A percentile compares a stretch with the other conserved stretches of the same genome.
phyloP scores from a whole-genome alignment of 179 eudicot species.

The Heliamphora pulchella region DNA sequence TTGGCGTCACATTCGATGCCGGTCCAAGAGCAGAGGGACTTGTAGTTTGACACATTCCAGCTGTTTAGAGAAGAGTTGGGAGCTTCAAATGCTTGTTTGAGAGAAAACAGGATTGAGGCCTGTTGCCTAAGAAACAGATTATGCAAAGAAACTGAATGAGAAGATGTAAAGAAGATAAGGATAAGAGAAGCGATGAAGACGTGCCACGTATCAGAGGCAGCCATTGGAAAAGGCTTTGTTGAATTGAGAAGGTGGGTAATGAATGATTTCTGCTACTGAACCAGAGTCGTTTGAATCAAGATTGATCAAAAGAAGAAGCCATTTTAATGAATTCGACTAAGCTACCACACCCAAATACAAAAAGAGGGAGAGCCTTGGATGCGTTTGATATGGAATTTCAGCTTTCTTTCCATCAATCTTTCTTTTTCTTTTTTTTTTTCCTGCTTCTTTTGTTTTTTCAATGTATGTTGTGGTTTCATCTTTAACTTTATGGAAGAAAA shows the following conservation, averaged over 20 bases:
- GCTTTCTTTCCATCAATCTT: neutral
- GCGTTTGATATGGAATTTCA: slow-evolving; percentile 21
- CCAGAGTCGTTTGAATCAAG: slow-evolving; percentile 8
- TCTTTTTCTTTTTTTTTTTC: neutral
- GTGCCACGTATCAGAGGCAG: slow-evolving; percentile 17
- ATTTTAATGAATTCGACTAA: neutral
- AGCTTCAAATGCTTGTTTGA: slow-evolving; percentile 31
- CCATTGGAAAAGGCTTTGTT: slow-evolving; percentile 9
- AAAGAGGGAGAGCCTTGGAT: slow-evolving; percentile 17
- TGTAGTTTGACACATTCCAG: slow-evolving; percentile 41
- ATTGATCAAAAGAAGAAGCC: slow-evolving; percentile 12
- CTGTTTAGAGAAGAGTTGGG: slow-evolving; percentile 22
- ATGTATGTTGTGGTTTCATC: slow-evolving; percentile 25
- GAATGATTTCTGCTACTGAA: neutral
- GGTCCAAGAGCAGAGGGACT: slow-evolving; percentile 50
- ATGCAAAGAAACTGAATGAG: slow-evolving; percentile 16
- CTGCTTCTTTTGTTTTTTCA: slow-evolving; percentile 4
- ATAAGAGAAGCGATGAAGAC: slow-evolving; percentile 19
- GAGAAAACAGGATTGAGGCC: slow-evolving; percentile 39
- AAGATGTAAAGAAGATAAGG: slow-evolving; percentile 18
- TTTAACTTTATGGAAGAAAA: slow-evolving; percentile 31
- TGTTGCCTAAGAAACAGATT: slow-evolving; percentile 27
- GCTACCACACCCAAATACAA: neutral
- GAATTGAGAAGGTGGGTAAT: slow-evolving; percentile 14
- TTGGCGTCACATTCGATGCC: slow-evolving; percentile 36